A percentile compares a stretch with the other conserved stretches of the same genome.
Evolutionary conservation across 768 basidiomycete species (phyloP).

Genomic region (Exidia glandulosa): DNA sequence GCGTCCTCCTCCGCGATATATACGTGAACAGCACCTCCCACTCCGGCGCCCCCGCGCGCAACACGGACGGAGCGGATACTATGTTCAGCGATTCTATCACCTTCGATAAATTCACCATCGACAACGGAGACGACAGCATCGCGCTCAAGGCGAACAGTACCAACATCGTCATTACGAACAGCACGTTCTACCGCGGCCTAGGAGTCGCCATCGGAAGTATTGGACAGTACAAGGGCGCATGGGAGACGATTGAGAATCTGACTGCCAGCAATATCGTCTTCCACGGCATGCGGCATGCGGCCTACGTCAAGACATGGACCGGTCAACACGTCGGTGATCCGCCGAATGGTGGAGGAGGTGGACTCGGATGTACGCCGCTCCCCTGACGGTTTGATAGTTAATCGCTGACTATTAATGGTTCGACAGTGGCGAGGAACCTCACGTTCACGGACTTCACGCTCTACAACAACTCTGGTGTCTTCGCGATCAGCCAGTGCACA

Average conservation of each 20-base stretch:
- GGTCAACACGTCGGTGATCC: constrained; percentile 21
- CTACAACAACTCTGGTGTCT: constrained; percentile 12
- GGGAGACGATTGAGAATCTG: constrained; percentile 21
- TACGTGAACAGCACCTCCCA: constrained; percentile 30
- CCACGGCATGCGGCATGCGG: constrained; percentile 15
- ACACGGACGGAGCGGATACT: constrained; percentile 15
- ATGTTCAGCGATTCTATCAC: constrained; percentile 28
- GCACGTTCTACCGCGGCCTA: constrained; percentile 24
- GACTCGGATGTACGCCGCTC: constrained; percentile 20
- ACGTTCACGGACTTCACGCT: constrained; percentile 19
- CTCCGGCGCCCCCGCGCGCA: constrained; percentile 14
- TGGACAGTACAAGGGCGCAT: constrained; percentile 24
- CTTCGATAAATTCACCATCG: constrained; percentile 27
- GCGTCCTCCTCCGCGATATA: constrained; percentile 26
- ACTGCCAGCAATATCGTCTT: constrained; percentile 18
- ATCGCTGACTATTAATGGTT: constrained; percentile 15
- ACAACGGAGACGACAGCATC: constrained; percentile 29
- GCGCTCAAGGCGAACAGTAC: constrained; percentile 31
- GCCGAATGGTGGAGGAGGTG: constrained; percentile 26
- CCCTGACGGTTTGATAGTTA: no score
- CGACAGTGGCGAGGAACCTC: not conserved
- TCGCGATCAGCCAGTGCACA: constrained; percentile 20
- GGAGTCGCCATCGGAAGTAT: constrained; percentile 31
- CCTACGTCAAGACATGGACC: constrained; percentile 28
- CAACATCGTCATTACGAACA: constrained; percentile 29